A percentile compares a stretch with the other conserved stretches of the same genome.
phyloP scores from a whole-genome alignment of 2,329 filamentous ascomycete species.

The Chaetothyriales sp. region DNA sequence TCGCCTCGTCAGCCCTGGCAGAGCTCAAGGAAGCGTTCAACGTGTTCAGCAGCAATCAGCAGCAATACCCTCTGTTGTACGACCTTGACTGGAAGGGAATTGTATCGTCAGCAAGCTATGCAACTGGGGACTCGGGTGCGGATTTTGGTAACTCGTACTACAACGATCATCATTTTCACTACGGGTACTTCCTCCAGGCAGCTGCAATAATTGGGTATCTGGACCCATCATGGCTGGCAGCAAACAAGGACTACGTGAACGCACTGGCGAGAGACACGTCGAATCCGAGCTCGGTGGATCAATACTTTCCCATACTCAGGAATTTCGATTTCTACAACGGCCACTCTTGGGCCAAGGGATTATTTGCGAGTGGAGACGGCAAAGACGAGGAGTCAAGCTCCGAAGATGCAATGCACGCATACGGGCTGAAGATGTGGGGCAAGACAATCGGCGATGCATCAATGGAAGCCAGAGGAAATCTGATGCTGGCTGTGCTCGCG shows the following conservation, averaged over 20 bases:
- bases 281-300: slow-evolving; percentile 57
- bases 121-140: slow-evolving; percentile 48
- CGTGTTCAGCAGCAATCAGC: slow-evolving; percentile 50
- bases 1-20: slow-evolving; percentile 43
- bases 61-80: slow-evolving; percentile 45
- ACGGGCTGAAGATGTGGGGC: slow-evolving; percentile 91
- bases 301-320: slow-evolving; percentile 65
- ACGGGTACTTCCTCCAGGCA: slow-evolving; percentile 75
- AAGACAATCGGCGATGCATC: slow-evolving; percentile 56
- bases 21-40: slow-evolving; percentile 53
- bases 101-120: slow-evolving; percentile 61
- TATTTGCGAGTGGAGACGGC: slow-evolving; percentile 39
- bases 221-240: slow-evolving; percentile 56
- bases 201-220: slow-evolving; percentile 70
- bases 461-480: slow-evolving; percentile 67
- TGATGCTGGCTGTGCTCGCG: slow-evolving; percentile 67
- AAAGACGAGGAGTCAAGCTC: slow-evolving; percentile 62
- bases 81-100: slow-evolving; percentile 59
- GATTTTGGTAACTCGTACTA: slow-evolving; percentile 87
- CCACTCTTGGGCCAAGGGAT: slow-evolving; percentile 70
- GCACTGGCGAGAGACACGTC: slow-evolving; percentile 68
- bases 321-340: slow-evolving; percentile 90
- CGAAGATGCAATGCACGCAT: slow-evolving; percentile 76
- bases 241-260: slow-evolving; percentile 69
- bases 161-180: slow-evolving; percentile 49